phyloP scores from a whole-genome alignment of 2,329 filamentous ascomycete species.

The Colletotrichum chrysophilum region DNA sequence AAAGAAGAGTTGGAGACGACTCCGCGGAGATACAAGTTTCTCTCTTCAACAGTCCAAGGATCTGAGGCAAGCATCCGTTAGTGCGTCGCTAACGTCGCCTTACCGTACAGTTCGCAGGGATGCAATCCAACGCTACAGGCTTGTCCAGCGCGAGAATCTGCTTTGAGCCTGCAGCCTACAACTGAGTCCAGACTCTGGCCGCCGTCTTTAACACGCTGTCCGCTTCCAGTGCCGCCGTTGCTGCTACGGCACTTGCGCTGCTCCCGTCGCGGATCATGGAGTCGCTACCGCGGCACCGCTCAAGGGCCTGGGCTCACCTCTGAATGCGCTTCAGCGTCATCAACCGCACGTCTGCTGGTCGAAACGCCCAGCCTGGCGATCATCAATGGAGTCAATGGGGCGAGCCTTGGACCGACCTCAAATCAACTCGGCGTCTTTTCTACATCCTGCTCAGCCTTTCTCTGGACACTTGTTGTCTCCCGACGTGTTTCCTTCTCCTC shows the following conservation, averaged over 20 bases:
- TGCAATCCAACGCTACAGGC: constrained; percentile 6
- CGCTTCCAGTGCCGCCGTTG: background rate
- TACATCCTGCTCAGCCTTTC: background rate
- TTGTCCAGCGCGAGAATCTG: background rate
- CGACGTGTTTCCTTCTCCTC: background rate
- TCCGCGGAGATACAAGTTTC: constrained; percentile 19
- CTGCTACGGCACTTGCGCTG: constrained; percentile 11
- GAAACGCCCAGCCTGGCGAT: background rate
- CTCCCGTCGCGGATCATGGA: constrained; percentile 9
- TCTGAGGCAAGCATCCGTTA: constrained; percentile 18
- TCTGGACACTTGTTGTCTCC: background rate
- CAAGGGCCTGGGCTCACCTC: background rate
- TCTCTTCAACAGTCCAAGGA: constrained; percentile 2
- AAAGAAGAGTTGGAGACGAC: background rate
- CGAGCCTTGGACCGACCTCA: background rate
- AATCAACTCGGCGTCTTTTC: background rate
- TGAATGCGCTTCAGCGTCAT: constrained; percentile 1
- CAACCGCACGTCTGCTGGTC: background rate
- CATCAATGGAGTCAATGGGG: background rate
- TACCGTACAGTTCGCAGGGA: constrained; percentile 15
- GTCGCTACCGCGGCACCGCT: background rate
- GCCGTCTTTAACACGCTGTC: background rate
- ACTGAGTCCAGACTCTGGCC: background rate
- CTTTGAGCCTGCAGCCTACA: background rate
- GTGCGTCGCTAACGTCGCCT: constrained; percentile 14